Conservation (phyloP, 495 filamentous ascomycete species). For the Penicillium subrubescens region DNA sequence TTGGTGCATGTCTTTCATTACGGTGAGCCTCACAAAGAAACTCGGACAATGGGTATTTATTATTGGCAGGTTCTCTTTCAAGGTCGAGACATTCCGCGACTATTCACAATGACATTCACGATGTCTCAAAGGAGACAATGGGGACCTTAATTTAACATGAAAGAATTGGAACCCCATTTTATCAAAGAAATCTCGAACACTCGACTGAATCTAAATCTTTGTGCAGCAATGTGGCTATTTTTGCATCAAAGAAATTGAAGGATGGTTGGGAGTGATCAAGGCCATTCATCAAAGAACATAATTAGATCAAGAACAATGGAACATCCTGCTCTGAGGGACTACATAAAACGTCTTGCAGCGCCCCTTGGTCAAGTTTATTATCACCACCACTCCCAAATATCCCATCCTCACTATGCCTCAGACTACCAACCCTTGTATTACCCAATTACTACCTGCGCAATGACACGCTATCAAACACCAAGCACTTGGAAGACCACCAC, state of each 20-base stretch:
- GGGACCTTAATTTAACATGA: background rate
- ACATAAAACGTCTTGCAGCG: background rate
- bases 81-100: background rate
- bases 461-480: background rate
- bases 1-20: background rate
- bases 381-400: background rate
- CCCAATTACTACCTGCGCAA: background rate
- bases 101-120: background rate
- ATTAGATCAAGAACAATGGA: background rate
- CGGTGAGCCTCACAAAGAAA: background rate
- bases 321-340: background rate
- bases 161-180: background rate
- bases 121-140: background rate
- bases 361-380: background rate
- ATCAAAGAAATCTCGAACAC: background rate
- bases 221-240: background rate
- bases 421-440: background rate
- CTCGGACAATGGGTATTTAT: background rate
- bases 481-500: background rate
- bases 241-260: background rate
- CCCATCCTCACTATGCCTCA: background rate
- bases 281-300: background rate
- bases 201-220: background rate
- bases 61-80: background rate
- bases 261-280: background rate